Conservation (phyloP, 2,329 filamentous ascomycete species). For the Fusarium continuum region DNA sequence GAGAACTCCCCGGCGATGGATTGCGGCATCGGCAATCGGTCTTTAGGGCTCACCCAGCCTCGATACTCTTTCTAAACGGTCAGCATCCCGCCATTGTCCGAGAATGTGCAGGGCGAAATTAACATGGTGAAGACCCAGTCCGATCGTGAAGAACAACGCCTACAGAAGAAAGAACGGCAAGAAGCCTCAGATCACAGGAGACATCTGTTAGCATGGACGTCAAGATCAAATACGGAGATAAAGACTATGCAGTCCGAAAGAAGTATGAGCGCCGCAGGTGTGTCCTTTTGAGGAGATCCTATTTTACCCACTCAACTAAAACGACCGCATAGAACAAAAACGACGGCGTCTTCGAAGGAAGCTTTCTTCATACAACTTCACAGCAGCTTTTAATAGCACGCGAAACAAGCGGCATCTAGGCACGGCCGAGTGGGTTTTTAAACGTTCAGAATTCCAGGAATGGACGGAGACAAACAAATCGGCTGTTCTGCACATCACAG, state of each 20-base stretch:
- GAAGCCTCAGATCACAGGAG: conserved; percentile 1
- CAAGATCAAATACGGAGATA: not conserved
- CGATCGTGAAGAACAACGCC: conserved; percentile 2
- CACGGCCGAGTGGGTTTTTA: conserved; percentile 18
- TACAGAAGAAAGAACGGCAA: conserved; percentile 6
- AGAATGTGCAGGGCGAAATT: conserved; percentile 2
- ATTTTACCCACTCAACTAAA: too few species aligned
- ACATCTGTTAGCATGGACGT: not conserved
- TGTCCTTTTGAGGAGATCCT: too few species aligned
- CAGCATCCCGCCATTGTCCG: too few species aligned
- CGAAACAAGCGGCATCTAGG: conserved; percentile 21
- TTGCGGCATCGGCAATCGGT: conserved; percentile 25
- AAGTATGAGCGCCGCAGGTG: not conserved
- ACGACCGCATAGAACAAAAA: conserved; percentile 4
- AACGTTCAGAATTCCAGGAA: not conserved
- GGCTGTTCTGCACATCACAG: conserved; percentile 12
- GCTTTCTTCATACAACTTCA: conserved; percentile 9
- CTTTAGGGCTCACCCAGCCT: conserved; percentile 31
- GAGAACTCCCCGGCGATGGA: conserved; percentile 24
- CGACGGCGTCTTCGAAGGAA: not conserved
- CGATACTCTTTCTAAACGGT: not conserved
- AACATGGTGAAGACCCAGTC: conserved; percentile 5
- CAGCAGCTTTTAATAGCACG: not conserved
- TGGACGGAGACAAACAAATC: not conserved
- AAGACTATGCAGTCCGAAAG: fast-evolving